A percentile compares a stretch with the other conserved stretches of the same genome.
Evolutionary conservation across 192 early-diverging fungal species (phyloP).

Genomic region (Mortierella antarctica): DNA sequence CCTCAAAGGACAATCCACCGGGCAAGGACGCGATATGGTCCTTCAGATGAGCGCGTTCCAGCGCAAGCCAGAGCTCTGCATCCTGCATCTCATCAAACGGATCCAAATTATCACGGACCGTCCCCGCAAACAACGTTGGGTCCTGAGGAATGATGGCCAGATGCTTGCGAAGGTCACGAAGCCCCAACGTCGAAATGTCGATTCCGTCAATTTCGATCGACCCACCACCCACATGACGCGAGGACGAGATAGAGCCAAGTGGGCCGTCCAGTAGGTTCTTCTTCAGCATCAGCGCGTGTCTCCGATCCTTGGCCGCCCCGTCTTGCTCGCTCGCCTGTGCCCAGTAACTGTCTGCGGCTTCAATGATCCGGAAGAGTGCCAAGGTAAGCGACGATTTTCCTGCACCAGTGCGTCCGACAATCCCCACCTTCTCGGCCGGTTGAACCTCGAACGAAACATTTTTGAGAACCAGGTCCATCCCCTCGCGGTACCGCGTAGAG

Average conservation of each 20-base stretch:
- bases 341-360: constrained; percentile 56
- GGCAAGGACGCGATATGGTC: constrained; percentile 48
- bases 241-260: too few species aligned
- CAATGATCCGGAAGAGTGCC: constrained; percentile 76
- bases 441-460: constrained; percentile 57
- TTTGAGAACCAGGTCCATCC: constrained; percentile 52
- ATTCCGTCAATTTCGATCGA: constrained; percentile 65
- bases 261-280: too few species aligned
- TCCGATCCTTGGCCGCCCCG: background rate
- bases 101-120: constrained; percentile 67
- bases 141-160: constrained; percentile 82
- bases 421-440: constrained; percentile 68
- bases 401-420: constrained; percentile 69
- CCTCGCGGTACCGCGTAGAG: constrained; percentile 65
- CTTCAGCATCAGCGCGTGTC: too few species aligned
- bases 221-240: constrained; percentile 18
- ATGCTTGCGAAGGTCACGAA: constrained; percentile 63
- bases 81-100: constrained; percentile 63
- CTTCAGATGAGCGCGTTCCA: constrained; percentile 65
- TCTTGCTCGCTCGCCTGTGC: constrained; percentile 8
- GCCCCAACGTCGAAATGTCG: constrained; percentile 66
- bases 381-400: constrained; percentile 75
- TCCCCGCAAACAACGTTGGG: constrained; percentile 70
- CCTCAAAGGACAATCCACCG: constrained; percentile 39
- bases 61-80: constrained; percentile 58